Percentiles rank a stretch among this genome's conserved stretches.
These are phyloP conservation scores for Gnomoniopsis sp. DNA, from an alignment of 2,329 filamentous ascomycete genomes.

Conservation along the genomic window DNA sequence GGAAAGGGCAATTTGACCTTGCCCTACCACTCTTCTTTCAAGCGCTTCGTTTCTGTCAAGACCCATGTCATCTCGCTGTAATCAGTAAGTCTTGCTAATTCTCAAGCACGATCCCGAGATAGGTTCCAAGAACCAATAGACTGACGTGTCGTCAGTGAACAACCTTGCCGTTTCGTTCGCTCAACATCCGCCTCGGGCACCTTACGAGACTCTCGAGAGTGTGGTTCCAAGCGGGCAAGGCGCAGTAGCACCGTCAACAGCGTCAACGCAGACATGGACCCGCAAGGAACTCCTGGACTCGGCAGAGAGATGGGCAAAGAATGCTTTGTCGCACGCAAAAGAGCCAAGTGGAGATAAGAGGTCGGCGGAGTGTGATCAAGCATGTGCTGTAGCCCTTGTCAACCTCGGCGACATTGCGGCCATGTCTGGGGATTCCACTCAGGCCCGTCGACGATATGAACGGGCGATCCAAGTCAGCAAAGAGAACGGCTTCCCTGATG, in stretches of 20 bases:
- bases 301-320: slow-evolving; percentile 74
- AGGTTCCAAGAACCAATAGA: background rate
- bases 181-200: slow-evolving; percentile 52
- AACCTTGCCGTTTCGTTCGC: slow-evolving; percentile 73
- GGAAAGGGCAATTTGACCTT: slow-evolving; percentile 71
- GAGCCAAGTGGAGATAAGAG: slow-evolving; percentile 64
- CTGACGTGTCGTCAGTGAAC: slow-evolving; percentile 56
- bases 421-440: slow-evolving; percentile 62
- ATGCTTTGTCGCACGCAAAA: slow-evolving; percentile 65
- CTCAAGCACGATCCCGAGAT: slow-evolving; percentile 20
- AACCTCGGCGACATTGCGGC: slow-evolving; percentile 83
- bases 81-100: slow-evolving; percentile 55
- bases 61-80: slow-evolving; percentile 73
- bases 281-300: slow-evolving; percentile 63
- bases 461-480: slow-evolving; percentile 63
- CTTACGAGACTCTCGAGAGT: slow-evolving; percentile 29
- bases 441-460: slow-evolving; percentile 66
- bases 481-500: slow-evolving; percentile 49
- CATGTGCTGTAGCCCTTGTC: slow-evolving; percentile 79
- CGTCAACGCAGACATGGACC: slow-evolving; percentile 35
- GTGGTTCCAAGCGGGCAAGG: slow-evolving; percentile 13
- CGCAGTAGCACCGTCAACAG: slow-evolving; percentile 8
- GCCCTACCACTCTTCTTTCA: slow-evolving; percentile 85
- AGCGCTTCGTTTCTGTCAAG: slow-evolving; percentile 65
- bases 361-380: slow-evolving; percentile 76